Evolutionary conservation across 2,329 filamentous ascomycete species (phyloP).

Genomic region (Trichoderma polysporum): DNA sequence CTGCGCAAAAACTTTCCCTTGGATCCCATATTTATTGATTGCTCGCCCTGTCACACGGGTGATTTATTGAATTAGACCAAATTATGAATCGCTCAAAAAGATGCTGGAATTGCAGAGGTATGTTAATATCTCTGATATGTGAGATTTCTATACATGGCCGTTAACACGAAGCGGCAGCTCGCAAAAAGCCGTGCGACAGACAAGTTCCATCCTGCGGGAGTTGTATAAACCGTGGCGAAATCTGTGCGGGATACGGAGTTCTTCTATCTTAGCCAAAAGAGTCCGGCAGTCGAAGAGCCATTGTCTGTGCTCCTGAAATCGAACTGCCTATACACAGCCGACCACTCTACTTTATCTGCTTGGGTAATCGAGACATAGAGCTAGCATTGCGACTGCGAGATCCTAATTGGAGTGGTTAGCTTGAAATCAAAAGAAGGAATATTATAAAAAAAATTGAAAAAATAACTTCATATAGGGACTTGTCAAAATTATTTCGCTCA

Average conservation of each 20-base stretch:
- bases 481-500: not conserved
- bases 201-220: not conserved
- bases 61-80: not conserved
- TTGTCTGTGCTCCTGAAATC: not conserved
- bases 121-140: not conserved
- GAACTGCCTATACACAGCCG: not conserved
- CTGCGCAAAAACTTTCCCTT: not conserved
- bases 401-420: not conserved
- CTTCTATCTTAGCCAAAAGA: not conserved
- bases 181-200: not conserved
- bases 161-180: not conserved
- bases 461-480: not conserved
- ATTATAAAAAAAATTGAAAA: not conserved
- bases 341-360: not conserved
- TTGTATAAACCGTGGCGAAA: not conserved
- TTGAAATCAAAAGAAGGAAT: not conserved
- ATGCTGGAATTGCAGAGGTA: not conserved
- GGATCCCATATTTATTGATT: not conserved
- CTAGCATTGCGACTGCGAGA: not conserved
- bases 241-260: not conserved
- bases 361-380: not conserved
- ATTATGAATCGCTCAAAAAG: not conserved
- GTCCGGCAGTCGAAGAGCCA: not conserved
- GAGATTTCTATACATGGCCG: not conserved
- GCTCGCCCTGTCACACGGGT: not conserved